Evolutionary conservation across 768 basidiomycete species (phyloP).

Genomic region (Tulasnella sp.): DNA sequence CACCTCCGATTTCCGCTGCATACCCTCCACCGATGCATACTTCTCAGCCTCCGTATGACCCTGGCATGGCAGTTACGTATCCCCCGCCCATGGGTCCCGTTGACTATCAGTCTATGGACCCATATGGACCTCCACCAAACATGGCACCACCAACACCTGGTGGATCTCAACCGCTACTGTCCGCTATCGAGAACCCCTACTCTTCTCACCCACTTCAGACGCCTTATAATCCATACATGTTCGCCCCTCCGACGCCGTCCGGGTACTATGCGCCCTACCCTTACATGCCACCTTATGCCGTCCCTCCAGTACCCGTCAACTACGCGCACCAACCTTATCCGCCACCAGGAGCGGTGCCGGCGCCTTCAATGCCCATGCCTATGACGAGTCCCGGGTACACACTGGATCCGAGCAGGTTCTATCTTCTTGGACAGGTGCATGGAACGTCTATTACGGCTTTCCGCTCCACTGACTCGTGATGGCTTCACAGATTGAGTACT

Average conservation of each 20-base stretch:
- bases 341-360: neutral
- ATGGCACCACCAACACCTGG: conserved; percentile 3
- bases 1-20: neutral
- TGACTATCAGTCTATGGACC: conserved; percentile 1
- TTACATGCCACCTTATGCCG: neutral
- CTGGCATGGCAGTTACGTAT: neutral
- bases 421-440: conserved; percentile 47
- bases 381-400: conserved; percentile 9
- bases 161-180: neutral
- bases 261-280: neutral
- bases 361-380: conserved; percentile 11
- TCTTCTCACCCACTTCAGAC: neutral
- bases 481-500: conserved; percentile 75
- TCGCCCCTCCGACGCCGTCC: neutral
- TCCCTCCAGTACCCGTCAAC: neutral
- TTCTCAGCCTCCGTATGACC: neutral
- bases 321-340: neutral
- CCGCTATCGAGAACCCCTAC: neutral
- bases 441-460: conserved; percentile 1
- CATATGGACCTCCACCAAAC: neutral
- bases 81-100: neutral
- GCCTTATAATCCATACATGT: neutral
- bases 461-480: neutral
- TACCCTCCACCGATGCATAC: neutral
- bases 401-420: conserved; percentile 54